Evolutionary conservation across 352 stramenopile species (phyloP), one percentile per base, ranked within the genome.

Genomic region (Globisporangium apiculatum): DNA sequence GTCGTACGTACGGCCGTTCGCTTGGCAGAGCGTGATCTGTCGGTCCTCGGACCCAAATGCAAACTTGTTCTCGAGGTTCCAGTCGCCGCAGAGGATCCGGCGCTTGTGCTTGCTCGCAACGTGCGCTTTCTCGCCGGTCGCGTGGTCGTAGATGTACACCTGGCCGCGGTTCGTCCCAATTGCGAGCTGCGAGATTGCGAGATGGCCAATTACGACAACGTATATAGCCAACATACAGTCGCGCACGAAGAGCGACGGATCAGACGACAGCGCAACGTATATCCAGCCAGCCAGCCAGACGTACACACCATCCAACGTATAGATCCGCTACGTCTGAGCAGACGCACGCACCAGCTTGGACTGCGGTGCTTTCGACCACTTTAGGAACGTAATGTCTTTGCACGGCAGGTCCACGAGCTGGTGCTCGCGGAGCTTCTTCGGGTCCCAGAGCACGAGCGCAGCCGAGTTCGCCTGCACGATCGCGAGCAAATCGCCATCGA

Each of bases 51-150:
- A 89, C 17, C 81, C 81, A 64, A 88, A 91, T 3, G 81, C 81
- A 62, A 91, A 91, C 64, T 88, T 88, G 61, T 86, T 81, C 58
- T 91, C 75, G 35, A 83, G 53, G 51, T 89, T 91, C 81, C 81
- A 91, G 62, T 88, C 81, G 18, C 81, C 81, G 40, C 81, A 91
- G 37, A 89, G 60, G 59, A 91, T 91, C 11, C 79, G 76, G 11
- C 75, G 74, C 63, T 91, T 91, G 71, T 91, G 81, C 53, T 89
- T 91, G 66, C 75, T 86, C 57, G 68, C 64, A 41, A 73, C 81
- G 60, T 86, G 71, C 9, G 63, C 67, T 45, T 86, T 83, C 17
- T 68, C 65, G 18, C 73, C 78, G 3, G 67, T 86, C 9, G 57
- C 53, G 49, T 87, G 70, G 58, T 91, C 79, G 62, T 91, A 91